Percentiles rank a stretch among this genome's conserved stretches.
Conservation (phyloP, 495 filamentous ascomycete species). For the Glarea lozoyensis region DNA sequence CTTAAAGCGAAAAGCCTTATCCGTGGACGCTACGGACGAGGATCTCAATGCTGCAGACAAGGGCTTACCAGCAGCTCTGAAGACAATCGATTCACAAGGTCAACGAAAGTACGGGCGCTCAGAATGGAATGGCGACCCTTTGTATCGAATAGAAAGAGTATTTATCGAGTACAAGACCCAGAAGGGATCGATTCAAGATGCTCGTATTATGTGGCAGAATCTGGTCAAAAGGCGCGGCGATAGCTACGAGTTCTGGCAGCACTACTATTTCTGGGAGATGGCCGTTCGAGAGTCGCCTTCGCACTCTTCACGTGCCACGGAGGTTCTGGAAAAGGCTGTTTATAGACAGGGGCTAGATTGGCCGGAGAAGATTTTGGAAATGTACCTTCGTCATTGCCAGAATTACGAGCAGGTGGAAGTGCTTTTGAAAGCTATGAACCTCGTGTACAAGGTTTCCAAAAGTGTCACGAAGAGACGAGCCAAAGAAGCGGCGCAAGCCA, state of each 20-base stretch:
- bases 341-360: constrained; percentile 67
- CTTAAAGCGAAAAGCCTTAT: constrained; percentile 54
- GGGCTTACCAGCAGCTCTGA: constrained; percentile 74
- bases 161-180: constrained; percentile 85
- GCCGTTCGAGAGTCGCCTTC: constrained; percentile 26
- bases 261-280: constrained; percentile 88
- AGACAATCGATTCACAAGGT: constrained; percentile 71
- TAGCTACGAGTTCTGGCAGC: constrained; percentile 87
- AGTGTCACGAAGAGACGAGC: constrained; percentile 56
- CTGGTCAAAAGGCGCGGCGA: constrained; percentile 59
- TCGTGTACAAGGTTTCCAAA: constrained; percentile 56
- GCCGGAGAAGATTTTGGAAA: constrained; percentile 82
- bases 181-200: constrained; percentile 51
- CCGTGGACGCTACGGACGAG: constrained; percentile 52
- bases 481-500: constrained; percentile 51
- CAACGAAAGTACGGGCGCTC: constrained; percentile 61
- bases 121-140: constrained; percentile 71
- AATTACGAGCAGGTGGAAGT: constrained; percentile 72
- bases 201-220: constrained; percentile 65
- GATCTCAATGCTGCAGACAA: constrained; percentile 82
- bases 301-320: constrained; percentile 55
- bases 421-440: constrained; percentile 59
- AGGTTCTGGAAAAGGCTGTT: constrained; percentile 65
- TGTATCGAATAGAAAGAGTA: constrained; percentile 81
- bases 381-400: constrained; percentile 76